phyloP scores from a whole-genome alignment of 148 eudicot species.

The Camellia japonica region DNA sequence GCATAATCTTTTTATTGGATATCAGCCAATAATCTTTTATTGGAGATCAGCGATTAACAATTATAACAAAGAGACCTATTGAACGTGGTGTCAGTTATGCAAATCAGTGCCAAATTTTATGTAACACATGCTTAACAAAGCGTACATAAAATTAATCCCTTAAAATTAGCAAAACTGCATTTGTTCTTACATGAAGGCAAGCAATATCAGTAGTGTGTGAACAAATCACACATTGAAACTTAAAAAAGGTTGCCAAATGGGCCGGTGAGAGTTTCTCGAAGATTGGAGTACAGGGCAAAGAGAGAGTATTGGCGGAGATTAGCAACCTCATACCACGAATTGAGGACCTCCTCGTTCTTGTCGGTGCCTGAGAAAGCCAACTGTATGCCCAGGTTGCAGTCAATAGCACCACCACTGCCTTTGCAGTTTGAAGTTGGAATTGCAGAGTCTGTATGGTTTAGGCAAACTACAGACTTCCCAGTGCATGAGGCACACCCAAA shows the following conservation, averaged over 20 bases:
- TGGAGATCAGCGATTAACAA: too few relatives aligned
- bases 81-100: too few relatives aligned
- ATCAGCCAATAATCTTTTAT: too few relatives aligned
- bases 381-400: constrained; percentile 63
- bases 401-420: constrained; percentile 44
- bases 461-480: constrained; percentile 38
- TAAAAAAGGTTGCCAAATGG: constrained; percentile 27
- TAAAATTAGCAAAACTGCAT: too few relatives aligned
- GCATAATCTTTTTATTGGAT: too few relatives aligned
- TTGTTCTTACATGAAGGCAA: too few relatives aligned
- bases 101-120: too few relatives aligned
- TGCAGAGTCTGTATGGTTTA: constrained; percentile 60
- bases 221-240: background rate
- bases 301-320: constrained; percentile 71
- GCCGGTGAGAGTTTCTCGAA: constrained; percentile 40
- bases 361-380: constrained; percentile 87
- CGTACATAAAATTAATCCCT: too few relatives aligned
- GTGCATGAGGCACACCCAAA: constrained; percentile 62
- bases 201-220: too few relatives aligned
- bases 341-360: constrained; percentile 53
- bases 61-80: too few relatives aligned
- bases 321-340: constrained; percentile 76
- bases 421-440: constrained; percentile 54
- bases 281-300: constrained; percentile 39
- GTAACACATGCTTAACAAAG: too few relatives aligned